A percentile compares a stretch with the other conserved stretches of the same genome.
Conservation (phyloP, 2,329 filamentous ascomycete genomes). For the Mollisia scopiformis region DNA sequence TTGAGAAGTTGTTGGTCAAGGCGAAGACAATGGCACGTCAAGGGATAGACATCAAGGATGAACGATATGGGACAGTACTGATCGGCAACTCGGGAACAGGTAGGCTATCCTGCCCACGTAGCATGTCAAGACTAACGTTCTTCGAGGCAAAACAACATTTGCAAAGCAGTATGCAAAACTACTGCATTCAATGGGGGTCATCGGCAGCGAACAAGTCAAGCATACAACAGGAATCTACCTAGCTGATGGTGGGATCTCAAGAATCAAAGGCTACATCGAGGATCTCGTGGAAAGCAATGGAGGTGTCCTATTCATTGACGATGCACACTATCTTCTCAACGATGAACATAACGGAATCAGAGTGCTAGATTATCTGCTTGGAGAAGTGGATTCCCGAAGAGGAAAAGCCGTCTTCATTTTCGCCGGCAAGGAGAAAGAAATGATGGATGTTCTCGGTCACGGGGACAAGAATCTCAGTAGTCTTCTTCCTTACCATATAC, state of each 20-base stretch:
- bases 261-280: constrained; percentile 59
- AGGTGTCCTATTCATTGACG: constrained; percentile 77
- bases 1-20: constrained; percentile 52
- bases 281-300: constrained; percentile 64
- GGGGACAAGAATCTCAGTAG: constrained; percentile 64
- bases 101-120: constrained; percentile 12
- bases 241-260: constrained; percentile 61
- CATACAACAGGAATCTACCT: constrained; percentile 72
- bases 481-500: constrained; percentile 68
- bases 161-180: constrained; percentile 72
- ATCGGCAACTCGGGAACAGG: constrained; percentile 55
- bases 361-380: constrained; percentile 72
- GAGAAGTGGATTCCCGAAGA: constrained; percentile 71
- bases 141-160: constrained; percentile 73
- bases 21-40: constrained; percentile 51
- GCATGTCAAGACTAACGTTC: not conserved
- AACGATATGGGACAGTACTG: constrained; percentile 52
- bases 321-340: constrained; percentile 74
- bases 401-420: constrained; percentile 74
- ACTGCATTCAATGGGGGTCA: constrained; percentile 60
- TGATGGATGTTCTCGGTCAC: constrained; percentile 77
- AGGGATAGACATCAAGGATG: constrained; percentile 44
- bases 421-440: constrained; percentile 73
- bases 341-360: constrained; percentile 59
- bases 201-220: constrained; percentile 62